Evolutionary conservation across 2,329 filamentous ascomycete species (phyloP), one percentile per base, ranked within the genome.

Genomic region (Microdochium trichocladiopsis): DNA sequence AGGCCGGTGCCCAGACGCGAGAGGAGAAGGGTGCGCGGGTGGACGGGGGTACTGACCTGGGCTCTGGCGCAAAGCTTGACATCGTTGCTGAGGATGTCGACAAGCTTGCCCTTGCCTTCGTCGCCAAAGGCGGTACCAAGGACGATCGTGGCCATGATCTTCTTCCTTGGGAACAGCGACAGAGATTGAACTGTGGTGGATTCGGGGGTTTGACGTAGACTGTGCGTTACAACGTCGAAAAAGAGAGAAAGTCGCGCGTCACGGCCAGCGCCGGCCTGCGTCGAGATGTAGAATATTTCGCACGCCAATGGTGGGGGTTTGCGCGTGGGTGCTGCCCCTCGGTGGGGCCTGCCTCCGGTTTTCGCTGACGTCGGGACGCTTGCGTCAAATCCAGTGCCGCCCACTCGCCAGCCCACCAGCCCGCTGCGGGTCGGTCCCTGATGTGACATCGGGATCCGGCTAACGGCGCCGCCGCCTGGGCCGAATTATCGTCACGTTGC

Each of bases 41-140:
- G n/a, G n/a, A n/a, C n/a, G n/a, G n/a, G n/a, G n/a, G n/a, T n/a
- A 28, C 47, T 45, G 12, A 45, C 41, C 41, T 45, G 41, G 25
- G 47, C 47, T 25, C 47, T 25, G 47, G 47, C 47, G 47, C 47
- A 48, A 28, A 48, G 25, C 23, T 48, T 28, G 25, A 48, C 25
- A 12, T 48, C 47, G n/a, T n/a, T n/a, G 25, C 47, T 48, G 23
- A 48, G 47, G 24, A 48, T 48, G 47, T 48, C 47, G 24, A 28
- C 25, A 28, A 48, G 47, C 25, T 48, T 48, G 23, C 47, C 47
- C 23, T 48, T 48, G 47, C 47, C 47, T 28, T 48, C 47, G 47
- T 48, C 47, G 47, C 47, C 47, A 12, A 48, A 48, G 23, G 23
- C 23, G 47, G 47, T 28, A 48, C 47, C 47, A 25, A 48, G 47